A percentile compares a stretch with the other conserved stretches of the same genome.
phyloP scores from a whole-genome alignment of 345 rosid species.

The Carallia brachiata region DNA sequence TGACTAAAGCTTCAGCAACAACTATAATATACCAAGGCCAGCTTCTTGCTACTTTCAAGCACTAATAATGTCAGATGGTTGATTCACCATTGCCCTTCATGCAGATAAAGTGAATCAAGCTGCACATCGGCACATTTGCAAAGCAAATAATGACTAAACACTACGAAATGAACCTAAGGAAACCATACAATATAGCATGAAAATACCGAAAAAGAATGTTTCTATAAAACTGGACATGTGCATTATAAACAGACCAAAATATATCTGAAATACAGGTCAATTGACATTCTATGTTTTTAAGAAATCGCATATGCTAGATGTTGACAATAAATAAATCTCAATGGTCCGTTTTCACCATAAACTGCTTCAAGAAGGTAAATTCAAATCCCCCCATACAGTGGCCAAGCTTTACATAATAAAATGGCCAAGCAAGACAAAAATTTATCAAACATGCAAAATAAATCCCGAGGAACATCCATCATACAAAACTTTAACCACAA shows the following conservation, averaged over 20 bases:
- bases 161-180: neutral
- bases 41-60: neutral
- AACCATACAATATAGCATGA: neutral
- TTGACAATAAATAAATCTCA: no score
- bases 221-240: neutral
- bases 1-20: neutral
- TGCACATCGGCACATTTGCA: neutral
- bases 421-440: no score
- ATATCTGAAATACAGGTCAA: neutral
- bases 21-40: neutral
- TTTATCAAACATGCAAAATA: neutral
- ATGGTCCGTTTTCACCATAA: no score
- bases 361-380: no score
- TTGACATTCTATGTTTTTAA: neutral
- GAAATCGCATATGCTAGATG: neutral
- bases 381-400: no score
- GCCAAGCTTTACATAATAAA: no score
- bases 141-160: neutral
- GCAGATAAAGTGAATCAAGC: neutral
- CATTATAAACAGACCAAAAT: neutral
- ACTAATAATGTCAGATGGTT: no score
- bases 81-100: no score
- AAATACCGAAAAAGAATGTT: neutral
- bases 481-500: no score
- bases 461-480: no score